These are phyloP conservation scores for Venturia oleaginea DNA, from an alignment of 2,329 filamentous ascomycete genomes.

Conservation along the genomic window DNA sequence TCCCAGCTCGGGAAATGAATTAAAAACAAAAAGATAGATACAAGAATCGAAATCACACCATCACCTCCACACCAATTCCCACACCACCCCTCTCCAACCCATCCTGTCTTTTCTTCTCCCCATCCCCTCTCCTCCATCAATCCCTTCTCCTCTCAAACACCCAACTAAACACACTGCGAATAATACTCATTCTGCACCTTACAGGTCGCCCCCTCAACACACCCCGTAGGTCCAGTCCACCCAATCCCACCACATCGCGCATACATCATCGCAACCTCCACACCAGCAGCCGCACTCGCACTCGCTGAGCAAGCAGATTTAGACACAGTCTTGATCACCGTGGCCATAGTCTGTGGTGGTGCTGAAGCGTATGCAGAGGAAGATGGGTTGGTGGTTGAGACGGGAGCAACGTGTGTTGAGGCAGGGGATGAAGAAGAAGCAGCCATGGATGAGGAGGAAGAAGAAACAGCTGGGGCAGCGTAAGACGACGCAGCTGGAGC, in stretches of 20 bases:
- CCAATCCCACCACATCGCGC: slow-evolving; percentile 15
- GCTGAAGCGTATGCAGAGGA: too few relatives aligned
- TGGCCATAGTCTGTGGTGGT: not conserved
- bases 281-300: not conserved
- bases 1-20: too few relatives aligned
- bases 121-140: not conserved
- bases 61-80: too few relatives aligned
- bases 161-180: slow-evolving; percentile 13
- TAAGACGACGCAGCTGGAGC: not conserved
- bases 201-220: slow-evolving; percentile 14
- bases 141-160: not conserved
- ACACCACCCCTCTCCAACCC: too few relatives aligned
- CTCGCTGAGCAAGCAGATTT: not conserved
- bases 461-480: too few relatives aligned
- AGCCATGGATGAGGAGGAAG: not conserved
- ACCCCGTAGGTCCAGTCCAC: slow-evolving; percentile 14
- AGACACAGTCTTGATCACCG: not conserved
- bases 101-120: too few relatives aligned
- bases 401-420: not conserved
- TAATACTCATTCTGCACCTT: slow-evolving; percentile 15
- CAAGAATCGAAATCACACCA: too few relatives aligned
- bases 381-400: not conserved
- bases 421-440: not conserved
- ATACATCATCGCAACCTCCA: not conserved
- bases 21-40: too few relatives aligned